Conservation (phyloP, 129 eudicot genomes). For the Chrysanthemum seticuspe region DNA sequence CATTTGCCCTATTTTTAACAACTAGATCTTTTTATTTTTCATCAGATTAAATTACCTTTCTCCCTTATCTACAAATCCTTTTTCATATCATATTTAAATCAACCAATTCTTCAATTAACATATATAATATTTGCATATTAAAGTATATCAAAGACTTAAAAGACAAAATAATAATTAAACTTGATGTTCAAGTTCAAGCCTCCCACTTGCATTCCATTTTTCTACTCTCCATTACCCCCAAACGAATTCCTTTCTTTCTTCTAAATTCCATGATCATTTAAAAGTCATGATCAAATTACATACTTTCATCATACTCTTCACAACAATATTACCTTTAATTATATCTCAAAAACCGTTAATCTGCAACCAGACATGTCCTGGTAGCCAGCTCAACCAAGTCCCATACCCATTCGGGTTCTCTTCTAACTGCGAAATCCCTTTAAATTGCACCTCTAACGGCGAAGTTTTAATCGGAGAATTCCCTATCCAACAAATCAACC, state of each 20-base stretch:
- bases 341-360: constrained; percentile 13
- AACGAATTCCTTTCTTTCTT: not conserved
- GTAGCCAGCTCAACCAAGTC: constrained; percentile 14
- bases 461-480: constrained; percentile 40
- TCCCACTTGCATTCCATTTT: constrained; percentile 7
- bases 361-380: constrained; percentile 45
- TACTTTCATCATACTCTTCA: constrained; percentile 15
- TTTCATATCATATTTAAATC: no score
- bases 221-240: not conserved
- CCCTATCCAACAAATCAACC: constrained; percentile 30
- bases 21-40: no score
- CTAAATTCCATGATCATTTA: constrained; percentile 6
- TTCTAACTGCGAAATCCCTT: constrained; percentile 52
- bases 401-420: constrained; percentile 73
- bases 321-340: constrained; percentile 5
- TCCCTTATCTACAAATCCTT: no score
- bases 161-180: not conserved
- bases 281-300: constrained; percentile 19
- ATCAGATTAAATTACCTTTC: no score
- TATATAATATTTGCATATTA: not conserved
- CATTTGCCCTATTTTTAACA: no score
- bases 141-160: not conserved
- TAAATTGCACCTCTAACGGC: constrained; percentile 51
- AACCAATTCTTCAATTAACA: no score
- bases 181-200: constrained; percentile 17